Base-by-base conservation (phyloP, 176 grass and related monocot genomes). In the Phoenix roebelenii region DNA sequence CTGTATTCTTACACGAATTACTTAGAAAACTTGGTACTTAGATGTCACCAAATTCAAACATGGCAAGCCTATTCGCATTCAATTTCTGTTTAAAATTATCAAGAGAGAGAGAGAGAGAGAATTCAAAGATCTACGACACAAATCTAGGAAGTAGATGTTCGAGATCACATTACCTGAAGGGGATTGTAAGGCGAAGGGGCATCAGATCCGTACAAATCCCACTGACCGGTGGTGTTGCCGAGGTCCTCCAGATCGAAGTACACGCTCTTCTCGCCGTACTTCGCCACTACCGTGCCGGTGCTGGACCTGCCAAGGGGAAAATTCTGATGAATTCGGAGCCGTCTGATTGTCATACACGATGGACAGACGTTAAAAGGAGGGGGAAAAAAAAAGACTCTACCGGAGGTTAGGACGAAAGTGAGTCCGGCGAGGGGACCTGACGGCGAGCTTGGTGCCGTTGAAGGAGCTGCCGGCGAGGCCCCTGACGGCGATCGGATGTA, bases 161-260 rank as follows among this genome's bases (percentile, higher is more conserved):
- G 0, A 44, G 10, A 14, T 14, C 7, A 14, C 7, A 2, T 44
- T 44, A 88, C 89, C 89, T 95, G 89, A 15, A 95, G 85, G 0
- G 79, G 3, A 82, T 98, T 98, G 85, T 98, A 98, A 16, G 94
- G 94, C 9, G 94, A 98, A 1, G 94, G 82, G 20, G 79, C 84
- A 65, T 98, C 94, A 12, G 84, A 85, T 52, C 94, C 88, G 73
- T 98, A 98, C 61, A 93, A 52, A 70, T 98, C 94, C 94, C 94
- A 93, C 64, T 98, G 88, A 3, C 94, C 94, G 64, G 94, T 98
- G 74, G 94, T 89, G 71, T 85, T 93, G 76, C 53, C 79, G 73
- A 98, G 59, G 81, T 98, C 94, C 1, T 92, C 79, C 56, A 89
- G 94, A 80, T 98, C 94, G 55, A 98, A 98, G 77, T 98, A 98